Base-by-base conservation (phyloP, 148 eudicot species). In the Chenopodium formosanum region DNA sequence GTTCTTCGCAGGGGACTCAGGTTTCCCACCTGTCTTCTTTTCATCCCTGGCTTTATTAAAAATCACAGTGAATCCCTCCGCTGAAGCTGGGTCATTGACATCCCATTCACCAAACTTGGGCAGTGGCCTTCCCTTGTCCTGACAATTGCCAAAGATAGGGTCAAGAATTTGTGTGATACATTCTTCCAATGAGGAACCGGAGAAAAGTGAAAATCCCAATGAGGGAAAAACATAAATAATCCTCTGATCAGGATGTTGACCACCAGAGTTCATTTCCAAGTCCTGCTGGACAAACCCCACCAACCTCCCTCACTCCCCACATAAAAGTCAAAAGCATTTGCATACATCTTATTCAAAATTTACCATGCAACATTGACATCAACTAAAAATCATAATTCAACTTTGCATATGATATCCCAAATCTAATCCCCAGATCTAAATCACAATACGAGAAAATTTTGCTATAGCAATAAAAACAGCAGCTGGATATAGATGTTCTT, bases 31-130 rank as follows among this genome's bases (percentile, higher is more conserved):
- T 16, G 94, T 93, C 80, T 93, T 93, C 84, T 93, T 93, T 88
- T 93, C 97, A 90, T 93, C 92, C 85, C 97, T 90, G 22, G 97
- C 97, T 84, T 93, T 93, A 81, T 93, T 91, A 75, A 93, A 93
- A 34, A 93, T 93, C 76, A 93, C 97, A 79, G 97, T 93, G 84
- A 93, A 93, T 70, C 97, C 97, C 84, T 93, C 97, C 46, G 97
- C 97, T 75, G 97, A 92, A 83, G 97, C 90, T 76, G 97, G 97
- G 73, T 94, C 96, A 85, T 94, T 92, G 20, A 92, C 97, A 70
- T 92, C 97, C 97, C 97, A 92, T 82, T 92, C 97, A 74, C 97
- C 97, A 88, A 92, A 92, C 87, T 92, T 92, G 71, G 97, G 97
- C 85, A 92, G 85, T 27, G 97, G 92, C 83, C 87, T 88, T 83